These are phyloP conservation scores for Clonostachys rosea DNA, from an alignment of 2,329 filamentous ascomycete genomes.

Conservation along the genomic window DNA sequence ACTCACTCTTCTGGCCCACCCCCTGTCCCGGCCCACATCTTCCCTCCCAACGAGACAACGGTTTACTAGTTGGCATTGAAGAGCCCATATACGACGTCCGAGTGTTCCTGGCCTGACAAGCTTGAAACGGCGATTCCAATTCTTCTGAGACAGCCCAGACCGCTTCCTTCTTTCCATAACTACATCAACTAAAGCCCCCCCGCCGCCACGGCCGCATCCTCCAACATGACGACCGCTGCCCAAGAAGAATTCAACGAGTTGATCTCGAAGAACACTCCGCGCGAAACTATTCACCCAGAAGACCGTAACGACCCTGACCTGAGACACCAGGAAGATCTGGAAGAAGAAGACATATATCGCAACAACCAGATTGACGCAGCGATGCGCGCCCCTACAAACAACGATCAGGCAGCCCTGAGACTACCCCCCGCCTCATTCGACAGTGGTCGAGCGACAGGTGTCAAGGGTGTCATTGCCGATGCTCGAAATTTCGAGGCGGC, in stretches of 20 bases:
- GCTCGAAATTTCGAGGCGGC: slow-evolving; percentile 72
- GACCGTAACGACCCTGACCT: slow-evolving; percentile 45
- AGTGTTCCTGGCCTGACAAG: no score
- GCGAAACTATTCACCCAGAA: slow-evolving; percentile 49
- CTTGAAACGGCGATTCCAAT: no score
- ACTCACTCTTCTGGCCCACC: no score
- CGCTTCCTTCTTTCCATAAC: no score
- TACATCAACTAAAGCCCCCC: no score
- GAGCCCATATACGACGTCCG: no score
- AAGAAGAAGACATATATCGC: slow-evolving; percentile 51
- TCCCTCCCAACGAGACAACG: no score
- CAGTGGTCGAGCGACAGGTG: slow-evolving; percentile 68
- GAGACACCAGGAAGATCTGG: slow-evolving; percentile 44
- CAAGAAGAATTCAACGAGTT: slow-evolving; percentile 65
- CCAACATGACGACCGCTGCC: slow-evolving; percentile 40
- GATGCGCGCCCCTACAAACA: slow-evolving; percentile 60
- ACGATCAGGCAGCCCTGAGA: slow-evolving; percentile 41
- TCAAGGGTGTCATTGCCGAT: slow-evolving; percentile 84
- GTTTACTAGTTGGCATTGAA: no score
- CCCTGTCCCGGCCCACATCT: no score
- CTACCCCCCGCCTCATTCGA: slow-evolving; percentile 61
- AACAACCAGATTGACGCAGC: slow-evolving; percentile 54
- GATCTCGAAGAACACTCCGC: slow-evolving; percentile 47
- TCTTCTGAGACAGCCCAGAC: no score
- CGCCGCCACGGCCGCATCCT: no score